Evolutionary conservation across 2,329 filamentous ascomycete species (phyloP).

Genomic region (Malbranchea cinnamomea): DNA sequence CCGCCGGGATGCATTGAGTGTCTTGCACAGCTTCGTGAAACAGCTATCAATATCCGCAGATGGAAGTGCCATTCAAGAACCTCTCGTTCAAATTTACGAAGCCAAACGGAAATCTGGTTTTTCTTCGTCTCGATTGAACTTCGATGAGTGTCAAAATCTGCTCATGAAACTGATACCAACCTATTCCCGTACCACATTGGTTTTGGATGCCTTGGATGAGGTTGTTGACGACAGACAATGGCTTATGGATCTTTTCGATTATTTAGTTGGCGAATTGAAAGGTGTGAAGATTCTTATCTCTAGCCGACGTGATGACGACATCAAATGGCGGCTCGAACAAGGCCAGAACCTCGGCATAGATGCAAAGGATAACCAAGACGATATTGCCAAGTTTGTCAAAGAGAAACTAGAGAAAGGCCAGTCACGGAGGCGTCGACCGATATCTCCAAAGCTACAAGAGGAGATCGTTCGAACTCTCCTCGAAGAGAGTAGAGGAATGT

Average conservation of each 20-base stretch:
- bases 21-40: conserved; percentile 7
- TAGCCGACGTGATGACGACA: conserved; percentile 8
- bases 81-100: conserved; percentile 4
- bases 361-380: conserved; percentile 16
- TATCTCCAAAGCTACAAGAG: conserved; percentile 9
- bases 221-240: conserved; percentile 5
- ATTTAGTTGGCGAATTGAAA: conserved; percentile 1
- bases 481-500: conserved; percentile 17
- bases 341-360: conserved; percentile 8
- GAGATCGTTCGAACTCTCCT: conserved; percentile 13
- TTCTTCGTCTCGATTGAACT: conserved; percentile 3
- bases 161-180: conserved; percentile 1
- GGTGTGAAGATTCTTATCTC: conserved; percentile 8
- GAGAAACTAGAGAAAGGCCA: conserved; percentile 11
- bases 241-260: conserved; percentile 2
- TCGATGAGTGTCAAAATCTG: conserved; percentile 5
- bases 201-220: conserved; percentile 9
- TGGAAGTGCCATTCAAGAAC: conserved; percentile 1
- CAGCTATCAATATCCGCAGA: conserved; percentile 6
- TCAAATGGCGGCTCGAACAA: conserved; percentile 4
- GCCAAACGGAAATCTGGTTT: conserved; percentile 3
- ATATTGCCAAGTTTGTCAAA: conserved; percentile 17
- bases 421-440: conserved; percentile 7
- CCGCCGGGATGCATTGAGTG: conserved; percentile 5
- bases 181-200: conserved; percentile 5